Evolutionary conservation across 2,329 filamentous ascomycete genomes (phyloP).

Genomic region (Penicillium glabrum): DNA sequence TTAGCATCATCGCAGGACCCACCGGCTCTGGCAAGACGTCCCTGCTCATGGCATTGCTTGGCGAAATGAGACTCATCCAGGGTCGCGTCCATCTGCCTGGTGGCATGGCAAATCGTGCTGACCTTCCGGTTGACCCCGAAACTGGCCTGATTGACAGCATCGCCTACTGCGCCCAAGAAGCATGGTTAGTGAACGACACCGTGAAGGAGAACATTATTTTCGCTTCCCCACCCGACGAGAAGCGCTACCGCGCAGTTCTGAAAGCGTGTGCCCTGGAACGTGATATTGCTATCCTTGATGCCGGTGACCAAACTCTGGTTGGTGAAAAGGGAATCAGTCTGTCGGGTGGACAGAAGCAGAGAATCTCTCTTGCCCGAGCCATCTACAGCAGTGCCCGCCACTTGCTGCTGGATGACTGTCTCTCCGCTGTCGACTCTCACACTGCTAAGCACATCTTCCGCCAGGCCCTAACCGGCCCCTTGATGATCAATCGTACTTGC

Average conservation of each 20-base stretch:
- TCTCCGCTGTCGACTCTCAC: conserved; percentile 95
- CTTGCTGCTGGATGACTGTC: conserved; percentile 87
- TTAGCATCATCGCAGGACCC: conserved; percentile 90
- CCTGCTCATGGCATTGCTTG: conserved; percentile 89
- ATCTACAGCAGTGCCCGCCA: conserved; percentile 95
- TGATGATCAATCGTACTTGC: conserved; percentile 88
- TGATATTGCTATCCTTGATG: conserved; percentile 88
- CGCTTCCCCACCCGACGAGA: conserved; percentile 73
- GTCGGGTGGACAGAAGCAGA: conserved; percentile 95
- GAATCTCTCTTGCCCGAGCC: conserved; percentile 92
- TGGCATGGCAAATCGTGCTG: conserved; percentile 74
- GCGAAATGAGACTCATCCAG: conserved; percentile 86
- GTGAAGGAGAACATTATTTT: conserved; percentile 97
- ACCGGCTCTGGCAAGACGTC: conserved; percentile 97
- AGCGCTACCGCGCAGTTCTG: conserved; percentile 83
- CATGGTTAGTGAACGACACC: conserved; percentile 93
- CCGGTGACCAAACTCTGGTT: conserved; percentile 88
- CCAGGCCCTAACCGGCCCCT: conserved; percentile 81
- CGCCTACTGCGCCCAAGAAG: conserved; percentile 94
- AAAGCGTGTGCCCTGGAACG: conserved; percentile 87
- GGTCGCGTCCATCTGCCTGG: conserved; percentile 84
- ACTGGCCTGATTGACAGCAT: conserved; percentile 88
- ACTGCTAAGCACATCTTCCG: conserved; percentile 98
- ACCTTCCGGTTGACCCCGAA: conserved; percentile 75
- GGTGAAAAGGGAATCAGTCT: conserved; percentile 97